These are phyloP conservation scores for Oryza rufipogon DNA, from an alignment of 176 grass and related monocot genomes.

Conservation along the genomic window DNA sequence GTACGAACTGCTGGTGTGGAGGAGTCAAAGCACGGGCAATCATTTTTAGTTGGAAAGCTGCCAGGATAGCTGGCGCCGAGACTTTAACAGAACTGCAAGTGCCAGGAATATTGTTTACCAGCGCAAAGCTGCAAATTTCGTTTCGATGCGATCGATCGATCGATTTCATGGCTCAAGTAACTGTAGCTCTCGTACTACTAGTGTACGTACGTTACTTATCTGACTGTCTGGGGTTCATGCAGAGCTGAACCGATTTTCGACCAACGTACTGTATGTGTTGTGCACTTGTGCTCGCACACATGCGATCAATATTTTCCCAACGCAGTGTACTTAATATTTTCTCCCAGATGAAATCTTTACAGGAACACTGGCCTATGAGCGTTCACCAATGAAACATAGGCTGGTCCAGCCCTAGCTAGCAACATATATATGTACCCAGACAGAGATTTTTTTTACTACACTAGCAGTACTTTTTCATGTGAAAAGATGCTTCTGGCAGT, in stretches of 20 bases:
- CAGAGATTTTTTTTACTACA: conserved; percentile 32
- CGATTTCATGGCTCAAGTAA: not conserved
- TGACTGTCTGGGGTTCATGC: not conserved
- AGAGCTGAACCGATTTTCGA: not conserved
- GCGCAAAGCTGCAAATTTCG: conserved; percentile 18
- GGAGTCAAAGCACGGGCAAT: conserved; percentile 43
- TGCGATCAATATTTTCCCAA: not conserved
- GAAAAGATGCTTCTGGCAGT: conserved; percentile 55
- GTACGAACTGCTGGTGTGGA: not conserved
- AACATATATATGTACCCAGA: conserved; percentile 26
- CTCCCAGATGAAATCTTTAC: conserved; percentile 25
- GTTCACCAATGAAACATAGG: conserved; percentile 27
- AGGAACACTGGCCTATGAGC: not conserved
- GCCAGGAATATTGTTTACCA: conserved; percentile 57
- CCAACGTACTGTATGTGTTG: no score
- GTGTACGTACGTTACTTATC: not conserved
- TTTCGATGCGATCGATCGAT: conserved; percentile 2
- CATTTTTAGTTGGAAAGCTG: conserved; percentile 53
- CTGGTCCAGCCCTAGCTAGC: conserved; percentile 36
- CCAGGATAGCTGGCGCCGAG: conserved; percentile 44
- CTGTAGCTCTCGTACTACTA: not conserved
- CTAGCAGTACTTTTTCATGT: conserved; percentile 35
- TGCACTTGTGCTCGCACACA: not conserved
- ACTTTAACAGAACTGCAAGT: conserved; percentile 45
- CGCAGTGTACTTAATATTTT: not conserved